phyloP scores from a whole-genome alignment of 176 grass and related monocot genomes.

The Zoysia pacifica region DNA sequence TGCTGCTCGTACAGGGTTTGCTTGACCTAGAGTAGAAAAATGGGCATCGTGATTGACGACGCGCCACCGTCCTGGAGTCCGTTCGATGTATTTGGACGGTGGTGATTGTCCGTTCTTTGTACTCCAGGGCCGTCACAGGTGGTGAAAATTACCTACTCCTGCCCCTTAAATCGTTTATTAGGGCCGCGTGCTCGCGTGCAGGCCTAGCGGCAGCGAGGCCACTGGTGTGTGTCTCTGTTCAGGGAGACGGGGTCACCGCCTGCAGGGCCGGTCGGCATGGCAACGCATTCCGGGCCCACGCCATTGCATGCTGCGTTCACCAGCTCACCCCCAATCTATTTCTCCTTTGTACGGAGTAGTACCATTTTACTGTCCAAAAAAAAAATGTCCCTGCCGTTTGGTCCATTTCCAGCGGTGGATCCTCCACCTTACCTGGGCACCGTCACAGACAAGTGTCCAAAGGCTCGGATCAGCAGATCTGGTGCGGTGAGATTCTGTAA shows the following conservation, averaged over 20 bases:
- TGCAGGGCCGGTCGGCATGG: conserved; percentile 6
- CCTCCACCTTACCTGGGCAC: conserved; percentile 7
- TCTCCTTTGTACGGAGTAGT: too few species aligned
- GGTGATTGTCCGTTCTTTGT: conserved; percentile 27
- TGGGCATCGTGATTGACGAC: conserved; percentile 14
- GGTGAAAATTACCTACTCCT: background rate
- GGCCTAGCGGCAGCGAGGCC: background rate
- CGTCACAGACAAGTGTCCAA: conserved; percentile 17
- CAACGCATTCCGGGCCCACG: conserved; percentile 6
- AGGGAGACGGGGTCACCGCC: conserved; percentile 8
- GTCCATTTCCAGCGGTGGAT: conserved; percentile 10
- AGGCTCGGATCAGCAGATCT: conserved; percentile 33
- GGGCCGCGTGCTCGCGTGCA: background rate
- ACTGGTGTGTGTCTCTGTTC: conserved; percentile 6
- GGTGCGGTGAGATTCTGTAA: background rate
- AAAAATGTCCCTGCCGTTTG: background rate
- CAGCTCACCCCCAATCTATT: background rate
- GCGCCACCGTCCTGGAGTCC: conserved; percentile 22
- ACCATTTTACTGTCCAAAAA: background rate
- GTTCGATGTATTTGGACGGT: conserved; percentile 31
- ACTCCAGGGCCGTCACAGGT: background rate
- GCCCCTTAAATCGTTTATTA: background rate
- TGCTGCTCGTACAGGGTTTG: background rate
- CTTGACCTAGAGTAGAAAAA: conserved; percentile 22
- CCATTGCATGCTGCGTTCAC: background rate